Base-by-base conservation (phyloP, 306 rosid species). In the Quercus aquifolioides region DNA sequence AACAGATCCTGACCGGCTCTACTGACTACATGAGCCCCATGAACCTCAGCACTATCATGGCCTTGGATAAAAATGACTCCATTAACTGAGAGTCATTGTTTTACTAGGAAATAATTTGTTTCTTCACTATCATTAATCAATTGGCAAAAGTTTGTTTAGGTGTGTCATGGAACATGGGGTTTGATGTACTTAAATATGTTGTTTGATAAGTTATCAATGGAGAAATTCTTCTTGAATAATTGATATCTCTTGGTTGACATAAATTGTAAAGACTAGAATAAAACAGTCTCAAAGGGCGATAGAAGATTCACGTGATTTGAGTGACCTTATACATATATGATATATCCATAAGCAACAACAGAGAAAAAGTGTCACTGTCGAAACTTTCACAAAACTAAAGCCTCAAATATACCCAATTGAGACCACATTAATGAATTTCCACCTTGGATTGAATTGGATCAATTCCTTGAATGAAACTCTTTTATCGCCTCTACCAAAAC, bases 31-130 rank as follows among this genome's bases (percentile, higher is more conserved):
- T 91, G 93, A 84, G 73, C 23, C 98, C 98, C 9, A 81, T 89
- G 91, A 93, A 93, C 78, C 94, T 93, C 80, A 85, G 92, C 82
- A 84, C 91, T 20, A 55, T 91, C 82, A 54, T 93, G 46, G 88
- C 87, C 67, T 54, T 91, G 84, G 97, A 89, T 78, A 80, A 74
- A 13, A 21, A 20, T 73, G 75, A 77, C 43, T 19, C 56, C 80
- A 17, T 84, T 20, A 17, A n/a, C 55, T 20, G 15, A 19, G 56
- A 7, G 56, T 43, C 5, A 19, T 3, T 58, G 9, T 58, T 21
- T 58, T 58, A 28, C 12, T 41, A 1, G 64, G 64, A 58, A 58
- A 58, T 58, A 58, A 58, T 58, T 58, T 49, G 3, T 49, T 49
- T 49, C 54, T 49, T 49, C 54, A 49, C 14, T 12, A 49, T 49